Evolutionary conservation across 1,139 yeast species (phyloP), one percentile per base, ranked within the genome.

Genomic region (Blastobotrys arbuscula): DNA sequence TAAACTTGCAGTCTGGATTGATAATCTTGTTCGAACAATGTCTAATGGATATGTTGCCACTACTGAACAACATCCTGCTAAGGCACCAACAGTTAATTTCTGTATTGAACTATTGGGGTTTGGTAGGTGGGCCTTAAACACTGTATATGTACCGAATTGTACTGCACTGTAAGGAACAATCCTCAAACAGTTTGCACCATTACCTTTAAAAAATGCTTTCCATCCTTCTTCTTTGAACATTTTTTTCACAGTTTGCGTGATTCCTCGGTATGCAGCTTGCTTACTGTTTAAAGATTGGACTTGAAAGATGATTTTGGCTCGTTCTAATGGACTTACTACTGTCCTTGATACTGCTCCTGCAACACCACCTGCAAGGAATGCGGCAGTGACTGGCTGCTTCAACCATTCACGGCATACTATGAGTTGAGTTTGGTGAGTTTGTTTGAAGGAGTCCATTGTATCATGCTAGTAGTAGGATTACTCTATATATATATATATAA

Each of bases 261-360:
- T 81, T 1, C 97, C 96, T 33, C 73, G 71, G 57, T 84, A 82
- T 48, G 85, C 82, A 23, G 57, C 53, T 20, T 77, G 75, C 15
- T 69, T 69, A 8, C 74, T 62, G 2, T 84, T 85, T 1, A 85
- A 84, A 2, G 90, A 90, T 66, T 92, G 97, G 38, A 92, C 79
- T 66, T 92, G 98, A 57, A 89, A 78, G 39, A 92, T 68, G 55
- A 92, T 94, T 68, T 92, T 92, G 59, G 95, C 95, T 56, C 98
- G 74, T 65, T 92, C 98, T 66, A 92, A 81, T 1, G 98, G 98
- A 3, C 96, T 86, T 6, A 90, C 97, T 1, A 84, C 90, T 0
- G 98, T 92, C 49, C 98, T 73, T 1, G 95, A 85, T 1, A 89
- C 79, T 0, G 96, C 96, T 5, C 97, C 98, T 0, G 97, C 97